Evolutionary conservation across 768 basidiomycete species (phyloP).

Genomic region (Pluteus cervinus): DNA sequence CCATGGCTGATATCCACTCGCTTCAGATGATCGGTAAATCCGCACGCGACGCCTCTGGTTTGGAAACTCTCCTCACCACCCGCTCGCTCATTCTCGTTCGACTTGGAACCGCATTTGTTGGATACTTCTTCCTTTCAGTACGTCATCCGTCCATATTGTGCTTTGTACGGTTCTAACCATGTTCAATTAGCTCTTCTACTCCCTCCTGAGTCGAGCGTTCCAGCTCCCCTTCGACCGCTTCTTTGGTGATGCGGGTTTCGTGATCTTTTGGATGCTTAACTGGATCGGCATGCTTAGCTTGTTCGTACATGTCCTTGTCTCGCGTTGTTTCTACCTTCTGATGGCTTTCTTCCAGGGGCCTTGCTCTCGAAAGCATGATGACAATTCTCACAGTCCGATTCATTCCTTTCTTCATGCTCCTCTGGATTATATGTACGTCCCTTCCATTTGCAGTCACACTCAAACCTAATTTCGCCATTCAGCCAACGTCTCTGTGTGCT

Average conservation of each 20-base stretch:
- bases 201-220: conserved; percentile 56
- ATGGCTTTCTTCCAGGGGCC: conserved; percentile 33
- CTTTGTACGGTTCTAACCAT: background rate
- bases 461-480: background rate
- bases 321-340: background rate
- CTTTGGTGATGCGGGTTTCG: conserved; percentile 47
- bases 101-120: conserved; percentile 19
- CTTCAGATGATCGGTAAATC: conserved; percentile 25
- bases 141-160: conserved; percentile 2
- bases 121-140: conserved; percentile 34
- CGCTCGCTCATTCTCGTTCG: conserved; percentile 26
- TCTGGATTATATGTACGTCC: conserved; percentile 55
- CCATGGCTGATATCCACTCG: conserved; percentile 3
- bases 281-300: conserved; percentile 52
- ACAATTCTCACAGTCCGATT: conserved; percentile 47
- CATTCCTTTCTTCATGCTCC: conserved; percentile 54
- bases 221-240: conserved; percentile 46
- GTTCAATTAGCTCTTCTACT: conserved; percentile 46
- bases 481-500: conserved; percentile 54
- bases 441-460: background rate
- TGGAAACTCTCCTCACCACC: conserved; percentile 25
- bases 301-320: conserved; percentile 23
- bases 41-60: conserved; percentile 33
- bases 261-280: conserved; percentile 65
- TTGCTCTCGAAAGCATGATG: conserved; percentile 55